phyloP scores from a whole-genome alignment of 2,329 filamentous ascomycete species.

The Clarireedia homoeocarpa region DNA sequence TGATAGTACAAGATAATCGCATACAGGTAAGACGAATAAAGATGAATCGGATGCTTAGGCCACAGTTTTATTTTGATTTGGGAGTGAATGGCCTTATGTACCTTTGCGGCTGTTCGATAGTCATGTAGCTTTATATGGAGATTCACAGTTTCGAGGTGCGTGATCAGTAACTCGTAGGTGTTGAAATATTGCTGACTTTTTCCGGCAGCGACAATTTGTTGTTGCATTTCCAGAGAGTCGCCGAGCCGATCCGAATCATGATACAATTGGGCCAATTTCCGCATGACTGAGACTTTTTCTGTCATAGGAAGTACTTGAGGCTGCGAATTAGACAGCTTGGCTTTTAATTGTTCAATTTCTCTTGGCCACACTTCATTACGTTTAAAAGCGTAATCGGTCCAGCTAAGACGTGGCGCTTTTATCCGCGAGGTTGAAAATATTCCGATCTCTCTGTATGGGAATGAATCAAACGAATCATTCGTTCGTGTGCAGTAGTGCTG shows the following conservation, averaged over 20 bases:
- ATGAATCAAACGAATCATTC: background rate
- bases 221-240: too few species aligned
- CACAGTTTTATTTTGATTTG: background rate
- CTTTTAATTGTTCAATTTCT: background rate
- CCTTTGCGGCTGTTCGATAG: background rate
- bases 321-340: background rate
- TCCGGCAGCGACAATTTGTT: background rate
- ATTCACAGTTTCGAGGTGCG: background rate
- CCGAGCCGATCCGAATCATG: fast-evolving
- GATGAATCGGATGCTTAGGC: background rate
- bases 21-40: background rate
- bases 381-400: background rate
- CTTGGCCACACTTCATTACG: background rate
- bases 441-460: background rate
- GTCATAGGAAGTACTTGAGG: too few species aligned
- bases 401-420: too few species aligned
- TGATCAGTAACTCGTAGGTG: background rate
- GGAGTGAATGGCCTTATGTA: background rate
- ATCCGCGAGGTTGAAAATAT: background rate
- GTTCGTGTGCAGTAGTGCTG: too few species aligned
- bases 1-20: background rate
- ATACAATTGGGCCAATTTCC: background rate
- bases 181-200: background rate
- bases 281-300: background rate
- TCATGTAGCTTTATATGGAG: background rate